A percentile compares a stretch with the other conserved stretches of the same genome.
Evolutionary conservation across 176 grass and related monocot species (phyloP).

Genomic region (Coix lacrymajobi): DNA sequence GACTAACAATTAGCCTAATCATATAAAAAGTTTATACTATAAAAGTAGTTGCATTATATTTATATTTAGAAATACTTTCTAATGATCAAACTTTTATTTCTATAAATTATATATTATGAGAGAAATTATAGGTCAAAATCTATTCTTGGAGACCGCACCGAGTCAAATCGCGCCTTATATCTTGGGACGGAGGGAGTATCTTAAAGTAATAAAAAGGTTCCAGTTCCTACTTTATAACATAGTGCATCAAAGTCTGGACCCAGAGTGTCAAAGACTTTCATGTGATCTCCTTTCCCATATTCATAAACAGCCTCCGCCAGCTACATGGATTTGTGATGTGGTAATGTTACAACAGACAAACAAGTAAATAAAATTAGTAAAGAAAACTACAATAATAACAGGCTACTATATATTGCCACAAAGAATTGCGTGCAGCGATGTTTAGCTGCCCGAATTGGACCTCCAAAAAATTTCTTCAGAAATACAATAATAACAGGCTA

Average conservation of each 20-base stretch:
- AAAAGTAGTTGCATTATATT: too few relatives aligned
- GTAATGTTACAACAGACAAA: background rate
- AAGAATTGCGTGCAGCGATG: background rate
- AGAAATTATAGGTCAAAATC: too few relatives aligned
- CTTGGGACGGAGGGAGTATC: too few relatives aligned
- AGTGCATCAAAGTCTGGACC: constrained; percentile 60
- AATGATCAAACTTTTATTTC: too few relatives aligned
- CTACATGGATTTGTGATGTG: constrained; percentile 5
- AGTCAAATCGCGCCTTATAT: too few relatives aligned
- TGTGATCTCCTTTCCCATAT: constrained; percentile 62
- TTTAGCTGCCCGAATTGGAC: background rate
- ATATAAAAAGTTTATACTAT: too few relatives aligned
- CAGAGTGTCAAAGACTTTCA: constrained; percentile 47
- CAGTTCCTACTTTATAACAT: constrained; percentile 45
- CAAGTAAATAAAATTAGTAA: background rate
- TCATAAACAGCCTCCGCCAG: constrained; percentile 64
- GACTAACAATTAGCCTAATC: too few relatives aligned
- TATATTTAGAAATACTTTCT: too few relatives aligned
- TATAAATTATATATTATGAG: too few relatives aligned
- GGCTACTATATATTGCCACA: background rate
- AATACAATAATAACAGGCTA: background rate
- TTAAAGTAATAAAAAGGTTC: background rate
- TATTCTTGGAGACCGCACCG: too few relatives aligned
- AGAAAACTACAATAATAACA: background rate
- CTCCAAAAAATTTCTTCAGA: background rate